phyloP scores from a whole-genome alignment of 164 flowering plant species.

The Warburgia ugandensis region DNA sequence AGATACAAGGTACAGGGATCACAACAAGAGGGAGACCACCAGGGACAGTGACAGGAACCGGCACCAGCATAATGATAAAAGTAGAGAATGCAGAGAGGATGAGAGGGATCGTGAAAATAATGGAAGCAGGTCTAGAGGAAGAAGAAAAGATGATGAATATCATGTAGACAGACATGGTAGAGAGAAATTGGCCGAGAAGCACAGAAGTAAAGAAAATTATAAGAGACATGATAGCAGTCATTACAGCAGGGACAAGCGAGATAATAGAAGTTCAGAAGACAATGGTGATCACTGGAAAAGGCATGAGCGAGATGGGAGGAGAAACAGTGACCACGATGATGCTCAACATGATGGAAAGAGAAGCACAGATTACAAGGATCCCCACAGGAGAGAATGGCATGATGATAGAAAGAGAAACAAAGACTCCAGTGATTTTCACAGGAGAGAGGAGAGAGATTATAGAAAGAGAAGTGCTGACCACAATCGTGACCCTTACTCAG shows the following conservation, averaged over 20 bases:
- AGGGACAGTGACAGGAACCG: too few species aligned
- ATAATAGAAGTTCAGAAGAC: conserved; percentile 8
- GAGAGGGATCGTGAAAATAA: too few species aligned
- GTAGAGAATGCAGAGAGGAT: too few species aligned
- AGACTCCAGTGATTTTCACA: too few species aligned
- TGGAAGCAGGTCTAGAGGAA: conserved; percentile 17
- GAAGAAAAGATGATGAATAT: conserved; percentile 23
- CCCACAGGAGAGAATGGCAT: too few species aligned
- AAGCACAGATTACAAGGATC: too few species aligned
- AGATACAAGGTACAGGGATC: neutral
- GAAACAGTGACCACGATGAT: neutral
- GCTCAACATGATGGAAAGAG: too few species aligned
- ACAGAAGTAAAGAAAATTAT: conserved; percentile 9
- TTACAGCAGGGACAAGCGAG: conserved; percentile 10
- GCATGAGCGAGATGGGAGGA: neutral
- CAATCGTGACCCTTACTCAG: too few species aligned
- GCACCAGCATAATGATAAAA: too few species aligned
- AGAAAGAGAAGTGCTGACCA: too few species aligned
- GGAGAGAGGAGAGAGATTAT: too few species aligned
- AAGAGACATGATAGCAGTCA: conserved; percentile 11
- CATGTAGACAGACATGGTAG: conserved; percentile 6
- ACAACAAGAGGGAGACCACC: neutral
- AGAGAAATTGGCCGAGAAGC: conserved; percentile 18
- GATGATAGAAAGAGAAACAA: too few species aligned
- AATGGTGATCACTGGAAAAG: conserved; percentile 2